A percentile compares a stretch with the other conserved stretches of the same genome.
These are phyloP conservation scores for Cucurbita moschata DNA, from an alignment of 306 rosid species.

Conservation along the genomic window DNA sequence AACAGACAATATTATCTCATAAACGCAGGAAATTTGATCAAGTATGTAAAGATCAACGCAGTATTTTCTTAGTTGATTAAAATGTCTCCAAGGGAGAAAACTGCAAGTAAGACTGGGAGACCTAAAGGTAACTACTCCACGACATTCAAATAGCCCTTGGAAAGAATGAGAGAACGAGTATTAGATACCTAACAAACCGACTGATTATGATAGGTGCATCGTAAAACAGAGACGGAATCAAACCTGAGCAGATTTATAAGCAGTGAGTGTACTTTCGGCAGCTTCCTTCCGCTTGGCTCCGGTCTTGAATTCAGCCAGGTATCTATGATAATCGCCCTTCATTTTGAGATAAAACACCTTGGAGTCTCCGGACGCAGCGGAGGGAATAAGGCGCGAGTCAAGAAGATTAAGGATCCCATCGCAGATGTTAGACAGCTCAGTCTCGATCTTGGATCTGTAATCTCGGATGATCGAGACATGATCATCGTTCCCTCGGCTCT, in stretches of 20 bases:
- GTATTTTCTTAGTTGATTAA: neutral
- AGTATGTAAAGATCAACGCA: neutral
- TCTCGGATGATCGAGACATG: constrained; percentile 76
- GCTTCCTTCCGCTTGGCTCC: constrained; percentile 97
- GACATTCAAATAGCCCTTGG: neutral
- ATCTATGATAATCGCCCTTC: constrained; percentile 98
- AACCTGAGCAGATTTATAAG: constrained; percentile 97
- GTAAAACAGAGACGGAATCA: neutral
- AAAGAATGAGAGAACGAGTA: neutral
- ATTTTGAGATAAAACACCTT: constrained; percentile 95
- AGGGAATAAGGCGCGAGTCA: constrained; percentile 84
- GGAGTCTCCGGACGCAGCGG: constrained; percentile 79
- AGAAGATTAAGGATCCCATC: constrained; percentile 93
- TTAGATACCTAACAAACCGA: neutral
- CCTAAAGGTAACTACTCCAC: neutral
- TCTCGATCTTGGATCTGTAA: constrained; percentile 95
- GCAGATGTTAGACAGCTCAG: constrained; percentile 80
- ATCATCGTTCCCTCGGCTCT: constrained; percentile 99
- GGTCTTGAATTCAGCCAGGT: constrained; percentile 94
- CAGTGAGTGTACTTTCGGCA: constrained; percentile 92
- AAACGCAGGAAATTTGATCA: neutral
- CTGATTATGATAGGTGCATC: neutral
- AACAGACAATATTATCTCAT: neutral
- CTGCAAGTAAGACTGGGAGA: neutral
- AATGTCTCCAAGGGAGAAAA: neutral